Base-by-base conservation (phyloP, 176 grass and related monocot genomes). In the Pontederia paniculata region DNA sequence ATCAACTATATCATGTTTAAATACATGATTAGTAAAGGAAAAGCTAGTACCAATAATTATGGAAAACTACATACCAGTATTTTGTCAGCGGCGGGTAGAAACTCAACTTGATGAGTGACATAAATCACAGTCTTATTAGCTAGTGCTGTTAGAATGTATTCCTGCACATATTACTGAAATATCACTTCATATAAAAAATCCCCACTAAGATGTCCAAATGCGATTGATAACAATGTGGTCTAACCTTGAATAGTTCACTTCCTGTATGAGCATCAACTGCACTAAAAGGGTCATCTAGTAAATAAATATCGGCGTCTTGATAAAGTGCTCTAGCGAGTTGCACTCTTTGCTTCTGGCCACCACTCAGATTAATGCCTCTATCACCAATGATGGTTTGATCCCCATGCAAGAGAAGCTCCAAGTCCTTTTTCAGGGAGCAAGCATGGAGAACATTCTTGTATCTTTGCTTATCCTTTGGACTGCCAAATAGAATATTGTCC, bases 21-120 rank as follows among this genome's bases (percentile, higher is more conserved):
- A 57, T 52, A 2, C 46, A 22, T 16, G 19, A 60, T 60, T 37
- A 37, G 1, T 10, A 9, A 47, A 63, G 45, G 22, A 63, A 10
- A 9, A 63, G 19, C 3, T 12, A 63, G 5, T n/a, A n/a, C n/a
- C 12, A 23, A 9, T 3, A n/a, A 2, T 17, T 16, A 63, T 48
- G 8, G 21, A 63, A 48, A 23, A 20, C 1, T 48, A 2, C 19
- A 67, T 77, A 77, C 93, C 71, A 98, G 58, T 84, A 98, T 98
- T 58, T 91, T 63, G 63, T 98, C 83, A 55, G 93, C 83, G 69
- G 93, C 74, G 72, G 86, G 93, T 50, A 98, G 87, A 81, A 98
- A 98, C 46, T 98, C 93, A 55, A 98, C 87, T 82, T 98, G 93
- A 90, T 98, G 93, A 12, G 93, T 98, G 68, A 98, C 93, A 75